These are phyloP conservation scores for Hypoxylon lienhwacheense DNA, from an alignment of 495 filamentous ascomycete genomes.

Conservation along the genomic window DNA sequence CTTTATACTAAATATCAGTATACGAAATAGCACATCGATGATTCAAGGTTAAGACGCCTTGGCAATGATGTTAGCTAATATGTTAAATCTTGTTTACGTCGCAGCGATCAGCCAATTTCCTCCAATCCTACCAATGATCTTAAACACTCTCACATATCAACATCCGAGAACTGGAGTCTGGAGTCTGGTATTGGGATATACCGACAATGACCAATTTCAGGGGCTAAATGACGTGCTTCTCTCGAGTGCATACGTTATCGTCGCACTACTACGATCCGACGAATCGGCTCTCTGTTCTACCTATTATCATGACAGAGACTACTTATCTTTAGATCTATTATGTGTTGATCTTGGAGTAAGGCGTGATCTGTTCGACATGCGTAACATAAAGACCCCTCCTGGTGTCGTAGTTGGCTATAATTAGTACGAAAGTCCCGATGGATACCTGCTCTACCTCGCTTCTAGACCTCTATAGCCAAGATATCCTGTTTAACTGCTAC, in stretches of 20 bases:
- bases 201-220: constrained; percentile 25
- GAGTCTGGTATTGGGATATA: not conserved
- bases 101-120: too few species aligned
- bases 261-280: constrained; percentile 8
- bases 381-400: not conserved
- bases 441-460: not conserved
- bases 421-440: not conserved
- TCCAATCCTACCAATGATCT: too few species aligned
- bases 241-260: constrained; percentile 6
- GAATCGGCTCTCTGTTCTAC: constrained; percentile 6
- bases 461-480: not conserved
- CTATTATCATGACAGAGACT: not conserved
- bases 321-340: constrained; percentile 15
- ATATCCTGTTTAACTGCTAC: not conserved
- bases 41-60: too few species aligned
- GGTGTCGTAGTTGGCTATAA: not conserved
- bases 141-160: too few species aligned
- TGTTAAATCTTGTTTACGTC: too few species aligned
- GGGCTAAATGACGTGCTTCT: constrained; percentile 27
- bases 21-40: too few species aligned
- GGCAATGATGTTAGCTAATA: too few species aligned
- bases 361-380: constrained; percentile 9
- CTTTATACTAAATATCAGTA: too few species aligned
- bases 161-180: too few species aligned
- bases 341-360: constrained; percentile 18